Evolutionary conservation across 2,329 filamentous ascomycete species (phyloP).

Genomic region (Cryphonectria carpinicola): DNA sequence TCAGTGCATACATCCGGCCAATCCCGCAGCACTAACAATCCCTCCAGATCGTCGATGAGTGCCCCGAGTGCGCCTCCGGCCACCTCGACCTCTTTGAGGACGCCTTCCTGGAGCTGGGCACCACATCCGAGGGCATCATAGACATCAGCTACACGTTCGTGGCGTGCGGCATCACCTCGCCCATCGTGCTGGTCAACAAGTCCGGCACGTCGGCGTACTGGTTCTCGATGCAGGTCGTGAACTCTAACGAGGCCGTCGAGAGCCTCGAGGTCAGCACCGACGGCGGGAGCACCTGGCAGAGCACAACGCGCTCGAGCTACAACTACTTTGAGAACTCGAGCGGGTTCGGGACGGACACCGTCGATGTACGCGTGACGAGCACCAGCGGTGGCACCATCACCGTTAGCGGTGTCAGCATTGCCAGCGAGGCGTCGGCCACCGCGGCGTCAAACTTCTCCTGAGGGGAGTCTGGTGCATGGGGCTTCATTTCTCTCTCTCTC

Average conservation of each 20-base stretch:
- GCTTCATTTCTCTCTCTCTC: background rate
- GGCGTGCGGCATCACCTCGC: conserved; percentile 46
- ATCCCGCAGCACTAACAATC: conserved; percentile 15
- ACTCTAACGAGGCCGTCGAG: conserved; percentile 60
- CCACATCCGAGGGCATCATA: conserved; percentile 41
- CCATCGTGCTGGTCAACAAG: conserved; percentile 50
- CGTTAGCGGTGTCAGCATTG: conserved; percentile 54
- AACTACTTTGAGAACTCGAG: conserved; percentile 65
- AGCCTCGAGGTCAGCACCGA: conserved; percentile 65
- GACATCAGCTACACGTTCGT: conserved; percentile 42
- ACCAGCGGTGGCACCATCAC: conserved; percentile 53
- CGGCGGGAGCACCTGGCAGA: conserved; percentile 60
- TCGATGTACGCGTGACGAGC: conserved; percentile 61
- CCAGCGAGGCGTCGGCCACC: conserved; percentile 36
- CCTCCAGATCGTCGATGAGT: conserved; percentile 48
- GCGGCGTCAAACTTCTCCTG: conserved; percentile 40
- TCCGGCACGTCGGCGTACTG: conserved; percentile 47
- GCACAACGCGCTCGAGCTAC: conserved; percentile 57
- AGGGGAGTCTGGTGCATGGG: background rate
- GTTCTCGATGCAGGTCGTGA: conserved; percentile 65
- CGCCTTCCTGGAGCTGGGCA: conserved; percentile 45
- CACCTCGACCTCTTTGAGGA: conserved; percentile 52
- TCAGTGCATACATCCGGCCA: background rate
- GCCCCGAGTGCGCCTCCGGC: conserved; percentile 45
- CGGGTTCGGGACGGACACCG: conserved; percentile 58